Base-by-base conservation (phyloP, 2,329 filamentous ascomycete species). In the Diplodia intermedia region DNA sequence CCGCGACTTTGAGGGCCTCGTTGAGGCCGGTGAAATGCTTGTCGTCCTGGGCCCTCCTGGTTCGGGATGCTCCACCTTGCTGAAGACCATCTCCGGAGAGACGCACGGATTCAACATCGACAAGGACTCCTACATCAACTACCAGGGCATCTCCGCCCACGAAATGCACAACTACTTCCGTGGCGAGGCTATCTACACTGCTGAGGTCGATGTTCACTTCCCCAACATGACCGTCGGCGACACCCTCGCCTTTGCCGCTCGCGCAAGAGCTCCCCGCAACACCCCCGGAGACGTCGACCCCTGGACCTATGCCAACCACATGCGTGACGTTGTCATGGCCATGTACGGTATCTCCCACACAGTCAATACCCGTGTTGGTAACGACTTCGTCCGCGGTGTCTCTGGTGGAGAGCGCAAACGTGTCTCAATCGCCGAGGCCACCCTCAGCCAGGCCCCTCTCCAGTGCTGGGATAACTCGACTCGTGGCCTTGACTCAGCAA, bases 161-260 rank as follows among this genome's bases (percentile, higher is more conserved):
- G 86, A 91, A 73, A 94, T 95, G 90, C 87, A 91, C 77, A 87
- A 86, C 2, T 81, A 85, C 65, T 93, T 93, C 79, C 88, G 90
- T 49, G 92, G 92, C 70, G 92, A 95, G 80, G 90, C 90, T 69
- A 93, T 94, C 75, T 95, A 94, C 79, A 93, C 90, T 0, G 91
- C 91, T 67, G 91, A 94, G 76, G 89, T 92, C 33, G 92, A 95
- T 75, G 89, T 90, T 1, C 91, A 93, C 79, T 93, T 93, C 73
- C 90, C 91, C 26, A 86, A 90, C 79, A 78, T 94, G 71, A 88
- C 86, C 2, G 91, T 94, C 61, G 90, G 90, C 38, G 89, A 94
- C 72, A 94, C 91, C 1, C 83, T 94, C 56, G 89, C 88, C 67
- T 94, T 94, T 71, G 91, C 91, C 40, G 90, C 91, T 2, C 82